These are phyloP conservation scores for Fusarium sp. DNA, from an alignment of 2,329 filamentous ascomycete species.

Conservation along the genomic window DNA sequence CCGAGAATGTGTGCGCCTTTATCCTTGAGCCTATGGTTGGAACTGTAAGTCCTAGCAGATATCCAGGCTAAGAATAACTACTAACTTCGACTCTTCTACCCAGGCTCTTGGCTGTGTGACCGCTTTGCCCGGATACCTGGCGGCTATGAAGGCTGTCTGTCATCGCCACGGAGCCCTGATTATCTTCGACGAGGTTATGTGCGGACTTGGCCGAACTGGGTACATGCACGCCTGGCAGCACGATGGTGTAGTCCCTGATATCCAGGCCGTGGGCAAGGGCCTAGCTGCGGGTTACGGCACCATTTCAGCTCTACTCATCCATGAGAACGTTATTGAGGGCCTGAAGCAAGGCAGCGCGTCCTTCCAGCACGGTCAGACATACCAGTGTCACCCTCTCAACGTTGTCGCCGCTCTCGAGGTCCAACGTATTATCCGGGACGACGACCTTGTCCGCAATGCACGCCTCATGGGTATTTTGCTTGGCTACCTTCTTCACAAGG, in stretches of 20 bases:
- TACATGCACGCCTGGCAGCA: conserved; percentile 67
- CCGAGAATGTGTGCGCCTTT: conserved; percentile 25
- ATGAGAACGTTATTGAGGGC: neutral
- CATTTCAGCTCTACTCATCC: conserved; percentile 69
- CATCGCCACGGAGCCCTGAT: conserved; percentile 65
- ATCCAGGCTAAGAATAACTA: too few relatives aligned
- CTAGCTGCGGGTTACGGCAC: conserved; percentile 63
- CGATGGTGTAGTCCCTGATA: conserved; percentile 51
- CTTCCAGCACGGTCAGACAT: neutral
- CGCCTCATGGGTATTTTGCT: neutral
- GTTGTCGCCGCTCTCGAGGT: neutral
- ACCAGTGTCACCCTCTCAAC: neutral
- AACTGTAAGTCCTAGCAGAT: conserved; percentile 3
- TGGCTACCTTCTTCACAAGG: neutral
- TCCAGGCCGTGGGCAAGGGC: conserved; percentile 58
- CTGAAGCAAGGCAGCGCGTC: neutral
- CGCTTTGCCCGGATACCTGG: conserved; percentile 59
- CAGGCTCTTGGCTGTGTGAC: conserved; percentile 24
- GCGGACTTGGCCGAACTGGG: conserved; percentile 65
- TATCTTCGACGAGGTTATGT: conserved; percentile 70
- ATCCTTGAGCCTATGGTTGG: conserved; percentile 26
- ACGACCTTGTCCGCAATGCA: neutral
- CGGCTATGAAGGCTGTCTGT: conserved; percentile 62
- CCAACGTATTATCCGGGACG: neutral
- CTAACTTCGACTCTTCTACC: too few relatives aligned